phyloP scores from a whole-genome alignment of 768 basidiomycete genomes.

The Russula abietina region DNA sequence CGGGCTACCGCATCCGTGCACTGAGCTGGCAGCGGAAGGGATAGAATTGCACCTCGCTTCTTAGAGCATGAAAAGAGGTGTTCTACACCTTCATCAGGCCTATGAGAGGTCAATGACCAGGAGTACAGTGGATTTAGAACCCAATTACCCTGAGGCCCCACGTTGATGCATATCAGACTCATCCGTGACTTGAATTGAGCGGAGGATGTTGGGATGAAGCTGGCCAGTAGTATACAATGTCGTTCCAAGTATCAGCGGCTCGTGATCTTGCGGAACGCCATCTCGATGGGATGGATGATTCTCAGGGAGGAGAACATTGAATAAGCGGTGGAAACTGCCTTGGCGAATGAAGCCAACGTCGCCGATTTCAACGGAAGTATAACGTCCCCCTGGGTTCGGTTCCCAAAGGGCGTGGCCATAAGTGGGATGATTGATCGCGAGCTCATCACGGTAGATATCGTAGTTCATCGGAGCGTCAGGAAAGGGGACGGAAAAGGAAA shows the following conservation, averaged over 20 bases:
- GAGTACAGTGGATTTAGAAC: neutral
- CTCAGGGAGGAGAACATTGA: neutral
- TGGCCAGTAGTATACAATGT: neutral
- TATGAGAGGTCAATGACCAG: neutral
- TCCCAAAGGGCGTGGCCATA: slow-evolving; percentile 2
- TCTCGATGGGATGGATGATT: neutral
- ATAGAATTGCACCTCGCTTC: neutral
- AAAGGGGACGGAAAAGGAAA: neutral
- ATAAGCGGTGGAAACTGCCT: slow-evolving; percentile 2
- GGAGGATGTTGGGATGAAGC: neutral
- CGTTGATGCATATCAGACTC: neutral
- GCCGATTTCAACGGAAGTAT: neutral
- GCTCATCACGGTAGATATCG: slow-evolving; percentile 1
- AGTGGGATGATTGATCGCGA: neutral
- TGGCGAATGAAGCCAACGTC: slow-evolving; percentile 4
- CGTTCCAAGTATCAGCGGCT: neutral
- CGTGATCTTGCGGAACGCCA: neutral
- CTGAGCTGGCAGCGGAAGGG: neutral
- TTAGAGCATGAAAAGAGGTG: neutral
- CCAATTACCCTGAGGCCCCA: neutral
- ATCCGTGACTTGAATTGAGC: neutral
- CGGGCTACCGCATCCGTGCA: neutral
- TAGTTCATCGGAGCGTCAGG: neutral
- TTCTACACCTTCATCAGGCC: neutral
- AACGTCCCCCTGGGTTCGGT: neutral